Evolutionary conservation across 371 early-diverging fungal genomes (phyloP).

Genomic region (Mortierella sp.): DNA sequence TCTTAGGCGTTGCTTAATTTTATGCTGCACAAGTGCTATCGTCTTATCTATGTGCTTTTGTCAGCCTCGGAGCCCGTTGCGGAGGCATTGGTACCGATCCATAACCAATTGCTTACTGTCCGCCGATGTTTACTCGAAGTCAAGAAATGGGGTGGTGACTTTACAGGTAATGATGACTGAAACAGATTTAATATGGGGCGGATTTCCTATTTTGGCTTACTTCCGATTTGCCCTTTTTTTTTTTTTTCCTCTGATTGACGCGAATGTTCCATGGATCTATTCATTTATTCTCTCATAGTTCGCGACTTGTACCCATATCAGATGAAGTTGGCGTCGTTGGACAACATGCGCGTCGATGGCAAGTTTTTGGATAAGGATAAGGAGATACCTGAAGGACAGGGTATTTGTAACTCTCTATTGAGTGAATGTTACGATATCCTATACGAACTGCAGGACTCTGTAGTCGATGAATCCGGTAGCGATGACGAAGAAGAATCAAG

Average conservation of each 20-base stretch:
- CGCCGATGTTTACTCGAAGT: constrained; percentile 86
- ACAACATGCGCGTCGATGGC: constrained; percentile 87
- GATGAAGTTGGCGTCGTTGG: constrained; percentile 87
- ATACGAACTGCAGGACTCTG: constrained; percentile 75
- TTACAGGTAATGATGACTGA: constrained; percentile 63
- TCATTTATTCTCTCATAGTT: constrained; percentile 49
- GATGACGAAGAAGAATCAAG: constrained; percentile 24
- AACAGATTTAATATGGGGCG: neutral
- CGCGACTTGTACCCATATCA: constrained; percentile 92
- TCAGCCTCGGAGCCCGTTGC: constrained; percentile 90
- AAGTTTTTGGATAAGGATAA: constrained; percentile 88
- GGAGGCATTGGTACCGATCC: constrained; percentile 85
- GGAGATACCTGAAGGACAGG: constrained; percentile 90
- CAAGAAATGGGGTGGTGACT: constrained; percentile 84
- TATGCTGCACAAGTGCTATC: constrained; percentile 89
- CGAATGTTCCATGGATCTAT: too few species aligned
- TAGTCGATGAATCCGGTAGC: constrained; percentile 49
- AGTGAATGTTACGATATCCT: constrained; percentile 92
- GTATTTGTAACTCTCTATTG: constrained; percentile 84
- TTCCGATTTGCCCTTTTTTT: neutral
- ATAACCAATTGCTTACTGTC: constrained; percentile 88
- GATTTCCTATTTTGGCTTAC: neutral
- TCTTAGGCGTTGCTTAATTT: constrained; percentile 81
- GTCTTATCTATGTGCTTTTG: constrained; percentile 85
- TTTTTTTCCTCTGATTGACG: neutral